Base-by-base conservation (phyloP, 345 rosid species). In the Rhizophora apiculata region DNA sequence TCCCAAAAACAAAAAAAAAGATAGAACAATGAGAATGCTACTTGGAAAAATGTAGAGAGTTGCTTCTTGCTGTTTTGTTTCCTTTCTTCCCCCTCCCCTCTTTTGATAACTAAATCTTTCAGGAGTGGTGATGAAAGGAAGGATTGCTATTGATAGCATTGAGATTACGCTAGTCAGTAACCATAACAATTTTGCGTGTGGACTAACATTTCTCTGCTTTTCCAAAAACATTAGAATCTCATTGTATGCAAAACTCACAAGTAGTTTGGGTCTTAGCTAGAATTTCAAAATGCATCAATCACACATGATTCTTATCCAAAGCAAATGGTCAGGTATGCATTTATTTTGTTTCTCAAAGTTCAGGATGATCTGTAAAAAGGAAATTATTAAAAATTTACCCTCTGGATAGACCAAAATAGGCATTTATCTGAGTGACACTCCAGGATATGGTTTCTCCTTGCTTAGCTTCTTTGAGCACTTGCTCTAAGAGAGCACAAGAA, bases 351-450 rank as follows among this genome's bases (percentile, higher is more conserved):
- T 13, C 13, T 43, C 49, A 43, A 43, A 43, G 49, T 43, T 43
- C 49, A 43, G 49, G 5, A 43, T 13, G 18, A 30, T 73, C 67
- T 51, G 34, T 48, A 10, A 62, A 52, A 54, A 20, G 63, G 63
- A 21, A 37, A 76, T 6, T 52, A 27, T 68, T 37, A 57, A 69
- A 63, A 68, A 54, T 39, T 55, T 68, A 77, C 80, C 69, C 76
- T 72, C 80, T 76, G 51, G 80, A 77, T 63, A 77, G 64, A 51
- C 80, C 76, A 72, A 68, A 77, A 68, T 77, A 77, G 19, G 52
- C 62, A 53, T 72, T 72, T 34, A 77, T 63, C 66, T 72, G 73
- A 20, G 70, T 63, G 56, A 77, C 76, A 58, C 76, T 77, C 80
- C 80, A 72, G 62, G 70, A 62, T n/a, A 68, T 63, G 32, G 32